These are phyloP conservation scores for Kwoniella bestiolae DNA, from an alignment of 768 basidiomycete species.

Conservation along the genomic window DNA sequence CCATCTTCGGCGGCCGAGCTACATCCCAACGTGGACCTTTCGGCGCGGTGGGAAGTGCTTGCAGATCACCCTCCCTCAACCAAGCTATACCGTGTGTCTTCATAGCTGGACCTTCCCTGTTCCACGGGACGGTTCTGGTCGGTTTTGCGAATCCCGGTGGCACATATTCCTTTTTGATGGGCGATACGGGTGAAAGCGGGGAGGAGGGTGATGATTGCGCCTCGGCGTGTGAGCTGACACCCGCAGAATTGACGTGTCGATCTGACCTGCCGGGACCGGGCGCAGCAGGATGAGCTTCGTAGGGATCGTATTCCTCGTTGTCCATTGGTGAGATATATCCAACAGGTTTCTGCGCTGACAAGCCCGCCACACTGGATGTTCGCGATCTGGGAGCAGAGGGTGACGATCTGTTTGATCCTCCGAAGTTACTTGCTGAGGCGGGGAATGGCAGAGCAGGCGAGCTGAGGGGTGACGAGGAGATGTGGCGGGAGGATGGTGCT, in stretches of 20 bases:
- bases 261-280: slow-evolving; percentile 7
- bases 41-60: slow-evolving; percentile 24
- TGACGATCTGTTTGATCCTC: not conserved
- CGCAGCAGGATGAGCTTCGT: slow-evolving; percentile 41
- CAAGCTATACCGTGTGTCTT: slow-evolving; percentile 48
- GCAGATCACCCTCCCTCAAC: slow-evolving; percentile 23
- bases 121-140: slow-evolving; percentile 31
- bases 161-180: slow-evolving; percentile 25
- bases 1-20: slow-evolving; percentile 42
- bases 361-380: not conserved
- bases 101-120: slow-evolving; percentile 47
- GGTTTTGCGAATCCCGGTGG: slow-evolving; percentile 43
- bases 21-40: slow-evolving; percentile 42
- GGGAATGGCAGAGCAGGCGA: not conserved
- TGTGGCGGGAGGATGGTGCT: not conserved
- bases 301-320: slow-evolving; percentile 37
- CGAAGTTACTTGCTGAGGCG: not conserved
- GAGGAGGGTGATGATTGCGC: not conserved
- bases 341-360: not conserved
- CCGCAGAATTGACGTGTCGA: not conserved
- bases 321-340: slow-evolving; percentile 31
- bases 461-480: not conserved
- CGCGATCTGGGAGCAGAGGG: not conserved
- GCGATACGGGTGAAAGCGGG: not conserved
- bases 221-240: not conserved